Evolutionary conservation across 192 early-diverging fungal genomes (phyloP).

Genomic region (Spinellus fusiger): DNA sequence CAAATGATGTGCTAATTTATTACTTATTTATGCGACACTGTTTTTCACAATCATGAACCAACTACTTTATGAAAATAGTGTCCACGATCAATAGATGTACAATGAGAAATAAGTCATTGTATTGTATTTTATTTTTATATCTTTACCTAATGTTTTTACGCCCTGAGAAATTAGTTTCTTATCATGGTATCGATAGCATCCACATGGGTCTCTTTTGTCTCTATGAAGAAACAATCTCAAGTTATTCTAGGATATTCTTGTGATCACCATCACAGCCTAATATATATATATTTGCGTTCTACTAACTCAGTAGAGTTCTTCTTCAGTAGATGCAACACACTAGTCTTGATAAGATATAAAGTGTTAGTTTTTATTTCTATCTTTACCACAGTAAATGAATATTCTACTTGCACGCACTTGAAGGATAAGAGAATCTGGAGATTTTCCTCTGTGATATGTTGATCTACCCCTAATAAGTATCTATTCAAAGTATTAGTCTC

Average conservation of each 20-base stretch:
- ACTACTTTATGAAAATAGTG: too few species aligned
- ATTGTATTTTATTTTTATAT: too few species aligned
- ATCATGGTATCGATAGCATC: conserved; percentile 29
- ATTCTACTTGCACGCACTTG: conserved; percentile 22
- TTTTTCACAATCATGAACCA: too few species aligned
- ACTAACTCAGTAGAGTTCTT: neutral
- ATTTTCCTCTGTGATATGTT: conserved; percentile 28
- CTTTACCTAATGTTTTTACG: too few species aligned
- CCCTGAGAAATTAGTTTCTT: conserved; percentile 26
- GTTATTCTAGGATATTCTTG: conserved; percentile 22
- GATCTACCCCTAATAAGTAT: conserved; percentile 25
- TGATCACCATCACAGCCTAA: conserved; percentile 35
- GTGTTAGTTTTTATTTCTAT: conserved; percentile 3
- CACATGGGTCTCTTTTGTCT: conserved; percentile 15
- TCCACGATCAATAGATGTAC: too few species aligned
- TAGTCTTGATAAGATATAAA: conserved; percentile 14
- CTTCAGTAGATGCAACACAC: conserved; percentile 10
- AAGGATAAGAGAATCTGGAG: conserved; percentile 18
- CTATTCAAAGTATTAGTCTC: neutral
- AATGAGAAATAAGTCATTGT: too few species aligned
- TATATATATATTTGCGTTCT: conserved; percentile 24
- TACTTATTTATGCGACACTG: too few species aligned
- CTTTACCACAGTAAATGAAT: conserved; percentile 15
- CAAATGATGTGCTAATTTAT: too few species aligned
- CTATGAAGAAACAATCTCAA: conserved; percentile 19